These are phyloP conservation scores for Cladophialophora carrionii DNA, from an alignment of 2,329 filamentous ascomycete species.

Conservation along the genomic window DNA sequence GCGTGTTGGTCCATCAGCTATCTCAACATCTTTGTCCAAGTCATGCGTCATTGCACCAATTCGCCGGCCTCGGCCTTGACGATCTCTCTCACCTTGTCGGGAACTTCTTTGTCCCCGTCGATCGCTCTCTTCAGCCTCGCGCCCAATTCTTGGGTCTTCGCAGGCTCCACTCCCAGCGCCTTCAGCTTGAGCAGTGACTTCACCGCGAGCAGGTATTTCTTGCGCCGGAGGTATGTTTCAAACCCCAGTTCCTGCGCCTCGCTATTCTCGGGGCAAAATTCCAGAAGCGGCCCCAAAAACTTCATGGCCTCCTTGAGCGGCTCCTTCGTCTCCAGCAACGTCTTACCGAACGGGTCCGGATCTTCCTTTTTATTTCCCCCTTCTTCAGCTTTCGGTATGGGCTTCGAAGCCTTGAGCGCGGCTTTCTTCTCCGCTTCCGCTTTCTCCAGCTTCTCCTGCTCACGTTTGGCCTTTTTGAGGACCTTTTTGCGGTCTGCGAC, in stretches of 20 bases:
- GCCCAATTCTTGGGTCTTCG: conserved; percentile 74
- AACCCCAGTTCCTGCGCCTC: conserved; percentile 84
- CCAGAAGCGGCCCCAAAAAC: conserved; percentile 78
- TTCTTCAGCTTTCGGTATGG: conserved; percentile 60
- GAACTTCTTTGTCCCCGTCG: conserved; percentile 62
- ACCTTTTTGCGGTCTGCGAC: conserved; percentile 79
- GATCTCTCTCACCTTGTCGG: conserved; percentile 58
- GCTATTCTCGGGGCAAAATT: conserved; percentile 78
- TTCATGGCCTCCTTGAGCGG: conserved; percentile 86
- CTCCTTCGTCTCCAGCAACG: conserved; percentile 77
- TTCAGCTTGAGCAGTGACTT: conserved; percentile 78
- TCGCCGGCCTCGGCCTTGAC: conserved; percentile 24
- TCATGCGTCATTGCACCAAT: conserved; percentile 18
- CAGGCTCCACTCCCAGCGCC: conserved; percentile 68
- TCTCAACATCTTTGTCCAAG: neutral
- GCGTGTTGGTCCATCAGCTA: neutral
- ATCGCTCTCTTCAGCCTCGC: conserved; percentile 69
- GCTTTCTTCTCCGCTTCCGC: conserved; percentile 83
- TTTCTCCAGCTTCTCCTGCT: conserved; percentile 72
- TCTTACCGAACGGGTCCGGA: conserved; percentile 79
- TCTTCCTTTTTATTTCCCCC: conserved; percentile 81
- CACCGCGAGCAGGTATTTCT: conserved; percentile 84
- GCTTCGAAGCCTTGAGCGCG: conserved; percentile 72
- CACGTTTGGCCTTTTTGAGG: conserved; percentile 85
- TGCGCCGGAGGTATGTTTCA: conserved; percentile 85